These are phyloP conservation scores for Candida frijolesensis DNA, from an alignment of 1,139 yeast genomes.

Conservation along the genomic window DNA sequence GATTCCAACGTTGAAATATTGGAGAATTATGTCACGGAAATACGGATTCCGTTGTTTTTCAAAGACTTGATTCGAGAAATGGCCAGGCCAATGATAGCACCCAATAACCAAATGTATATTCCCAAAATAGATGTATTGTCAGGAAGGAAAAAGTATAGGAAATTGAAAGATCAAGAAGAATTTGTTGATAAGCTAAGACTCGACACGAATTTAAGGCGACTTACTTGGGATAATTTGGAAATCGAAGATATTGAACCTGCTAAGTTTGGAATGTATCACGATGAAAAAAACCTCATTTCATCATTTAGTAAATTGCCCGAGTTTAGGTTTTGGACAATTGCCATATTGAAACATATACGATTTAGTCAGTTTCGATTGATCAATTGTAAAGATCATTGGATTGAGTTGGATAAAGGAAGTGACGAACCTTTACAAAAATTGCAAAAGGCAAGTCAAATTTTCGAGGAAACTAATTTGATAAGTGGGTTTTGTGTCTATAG, in stretches of 20 bases:
- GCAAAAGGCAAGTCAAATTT: slow-evolving; percentile 5
- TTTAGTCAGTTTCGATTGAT: slow-evolving; percentile 11
- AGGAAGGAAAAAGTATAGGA: background rate
- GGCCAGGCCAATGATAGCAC: slow-evolving; percentile 11
- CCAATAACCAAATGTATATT: slow-evolving; percentile 4
- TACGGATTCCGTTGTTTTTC: slow-evolving; percentile 8
- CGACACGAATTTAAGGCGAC: background rate
- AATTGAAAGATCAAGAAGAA: background rate
- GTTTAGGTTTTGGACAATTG: slow-evolving; percentile 7
- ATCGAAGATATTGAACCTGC: slow-evolving; percentile 10
- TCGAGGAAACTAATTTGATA: slow-evolving; percentile 9
- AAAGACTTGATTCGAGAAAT: slow-evolving; percentile 13
- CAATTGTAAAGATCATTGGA: slow-evolving; percentile 4
- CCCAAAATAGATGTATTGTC: slow-evolving; percentile 3
- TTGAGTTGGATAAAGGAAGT: slow-evolving; percentile 10
- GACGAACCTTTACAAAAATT: slow-evolving; percentile 5
- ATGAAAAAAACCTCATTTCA: slow-evolving; percentile 9
- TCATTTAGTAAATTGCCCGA: slow-evolving; percentile 2
- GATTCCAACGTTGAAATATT: slow-evolving; percentile 6
- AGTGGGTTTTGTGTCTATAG: slow-evolving; percentile 12
- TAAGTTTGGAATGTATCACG: slow-evolving; percentile 9
- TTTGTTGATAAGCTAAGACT: background rate
- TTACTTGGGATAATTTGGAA: slow-evolving; percentile 4
- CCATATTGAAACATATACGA: slow-evolving; percentile 9
- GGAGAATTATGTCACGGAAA: slow-evolving; percentile 2